phyloP scores from a whole-genome alignment of 495 filamentous ascomycete genomes.

The Aspergillus sclerotiicarbonarius region DNA sequence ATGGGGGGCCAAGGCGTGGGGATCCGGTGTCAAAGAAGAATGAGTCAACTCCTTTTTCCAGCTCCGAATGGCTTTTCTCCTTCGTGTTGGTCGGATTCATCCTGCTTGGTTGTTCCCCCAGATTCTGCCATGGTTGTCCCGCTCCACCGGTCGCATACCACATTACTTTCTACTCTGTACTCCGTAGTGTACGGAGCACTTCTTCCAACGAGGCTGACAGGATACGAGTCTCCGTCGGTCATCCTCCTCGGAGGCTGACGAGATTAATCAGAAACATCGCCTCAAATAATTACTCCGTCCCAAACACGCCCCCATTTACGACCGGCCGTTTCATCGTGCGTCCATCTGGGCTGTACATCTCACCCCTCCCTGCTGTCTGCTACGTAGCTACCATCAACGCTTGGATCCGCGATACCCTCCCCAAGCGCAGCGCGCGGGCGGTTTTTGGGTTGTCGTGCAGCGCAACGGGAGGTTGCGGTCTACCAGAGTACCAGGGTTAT shows the following conservation, averaged over 20 bases:
- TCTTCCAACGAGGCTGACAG: neutral
- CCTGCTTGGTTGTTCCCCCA: too few species aligned
- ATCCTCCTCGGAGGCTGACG: neutral
- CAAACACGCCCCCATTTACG: neutral
- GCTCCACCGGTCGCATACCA: too few species aligned
- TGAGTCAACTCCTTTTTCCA: constrained; percentile 4
- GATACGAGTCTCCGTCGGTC: neutral
- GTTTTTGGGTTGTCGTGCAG: constrained; percentile 19
- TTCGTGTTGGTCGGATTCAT: too few species aligned
- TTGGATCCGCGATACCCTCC: neutral
- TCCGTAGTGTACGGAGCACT: too few species aligned
- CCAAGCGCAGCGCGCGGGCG: neutral
- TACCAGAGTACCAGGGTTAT: neutral
- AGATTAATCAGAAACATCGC: constrained; percentile 4
- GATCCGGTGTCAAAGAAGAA: constrained; percentile 19
- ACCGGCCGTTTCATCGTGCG: constrained; percentile 3
- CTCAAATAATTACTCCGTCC: neutral
- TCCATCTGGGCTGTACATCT: neutral
- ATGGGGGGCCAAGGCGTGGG: constrained; percentile 17
- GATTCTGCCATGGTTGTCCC: too few species aligned
- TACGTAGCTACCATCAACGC: neutral
- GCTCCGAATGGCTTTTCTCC: too few species aligned
- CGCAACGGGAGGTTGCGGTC: constrained; percentile 20
- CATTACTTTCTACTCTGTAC: too few species aligned
- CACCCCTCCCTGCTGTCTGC: neutral